Evolutionary conservation across 2,329 filamentous ascomycete genomes (phyloP).

Genomic region (Cryphonectria naterciae): DNA sequence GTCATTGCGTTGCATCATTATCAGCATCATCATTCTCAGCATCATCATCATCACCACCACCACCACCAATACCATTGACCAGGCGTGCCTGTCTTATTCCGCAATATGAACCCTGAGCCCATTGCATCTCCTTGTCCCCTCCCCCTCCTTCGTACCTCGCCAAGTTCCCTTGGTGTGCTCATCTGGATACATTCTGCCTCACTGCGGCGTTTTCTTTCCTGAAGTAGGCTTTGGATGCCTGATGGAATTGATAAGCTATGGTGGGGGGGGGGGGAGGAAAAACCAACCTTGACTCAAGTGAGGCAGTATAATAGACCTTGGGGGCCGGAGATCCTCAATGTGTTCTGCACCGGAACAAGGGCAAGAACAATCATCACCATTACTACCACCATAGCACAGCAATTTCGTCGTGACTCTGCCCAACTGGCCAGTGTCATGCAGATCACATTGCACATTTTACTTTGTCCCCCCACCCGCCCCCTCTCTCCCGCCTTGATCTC

Average conservation of each 20-base stretch:
- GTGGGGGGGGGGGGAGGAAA: neutral
- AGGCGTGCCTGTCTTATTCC: neutral
- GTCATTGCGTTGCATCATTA: neutral
- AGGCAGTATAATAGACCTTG: neutral
- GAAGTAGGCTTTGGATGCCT: neutral
- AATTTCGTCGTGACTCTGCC: neutral
- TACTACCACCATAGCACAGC: neutral
- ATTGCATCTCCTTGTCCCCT: neutral
- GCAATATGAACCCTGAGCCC: neutral
- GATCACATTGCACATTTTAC: neutral
- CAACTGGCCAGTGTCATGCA: neutral
- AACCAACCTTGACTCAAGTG: neutral
- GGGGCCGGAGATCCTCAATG: neutral
- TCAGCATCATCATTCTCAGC: too few species aligned
- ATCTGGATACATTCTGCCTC: neutral
- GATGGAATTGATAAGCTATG: neutral
- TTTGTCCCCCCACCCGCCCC: neutral
- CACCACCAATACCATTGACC: neutral
- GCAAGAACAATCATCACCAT: neutral
- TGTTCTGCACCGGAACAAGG: neutral
- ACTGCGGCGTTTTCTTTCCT: neutral
- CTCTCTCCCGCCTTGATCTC: too few species aligned
- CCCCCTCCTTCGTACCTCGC: neutral
- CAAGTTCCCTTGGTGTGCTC: neutral
- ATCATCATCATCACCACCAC: neutral